Conservation (phyloP, 202 grass and related monocot genomes). For the Carex arenaria region DNA sequence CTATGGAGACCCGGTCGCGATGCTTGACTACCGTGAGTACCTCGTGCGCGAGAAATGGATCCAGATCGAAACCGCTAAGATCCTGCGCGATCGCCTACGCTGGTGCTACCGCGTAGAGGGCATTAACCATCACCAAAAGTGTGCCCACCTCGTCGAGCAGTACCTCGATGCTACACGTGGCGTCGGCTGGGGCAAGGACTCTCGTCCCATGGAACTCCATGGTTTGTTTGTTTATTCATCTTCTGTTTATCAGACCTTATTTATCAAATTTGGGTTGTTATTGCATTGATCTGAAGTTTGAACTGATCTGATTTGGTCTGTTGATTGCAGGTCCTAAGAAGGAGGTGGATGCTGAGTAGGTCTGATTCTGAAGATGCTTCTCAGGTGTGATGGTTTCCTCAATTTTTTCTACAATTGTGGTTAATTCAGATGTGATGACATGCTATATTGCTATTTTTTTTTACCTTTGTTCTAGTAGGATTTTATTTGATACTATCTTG, state of each 20-base stretch:
- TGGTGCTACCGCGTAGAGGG: conserved; percentile 99
- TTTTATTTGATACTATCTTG: background rate
- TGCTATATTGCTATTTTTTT: background rate
- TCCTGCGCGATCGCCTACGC: conserved; percentile 82
- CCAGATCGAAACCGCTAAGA: conserved; percentile 99
- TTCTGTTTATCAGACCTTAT: background rate
- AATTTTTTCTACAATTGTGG: background rate
- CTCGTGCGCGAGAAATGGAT: conserved; percentile 99
- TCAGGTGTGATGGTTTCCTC: conserved; percentile 34
- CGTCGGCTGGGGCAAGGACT: conserved; percentile 90
- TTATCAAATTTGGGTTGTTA: background rate
- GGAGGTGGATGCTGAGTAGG: conserved; percentile 36
- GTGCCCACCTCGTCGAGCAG: conserved; percentile 89
- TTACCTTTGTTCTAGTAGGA: background rate
- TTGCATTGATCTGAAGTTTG: background rate
- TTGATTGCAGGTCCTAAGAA: conserved; percentile 57
- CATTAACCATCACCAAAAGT: conserved; percentile 85
- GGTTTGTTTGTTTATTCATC: conserved; percentile 20
- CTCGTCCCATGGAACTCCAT: conserved; percentile 63
- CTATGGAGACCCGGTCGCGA: conserved; percentile 88
- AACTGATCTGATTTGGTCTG: background rate
- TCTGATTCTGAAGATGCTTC: conserved; percentile 3
- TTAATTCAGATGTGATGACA: background rate
- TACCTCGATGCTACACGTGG: conserved; percentile 86
- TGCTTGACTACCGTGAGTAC: conserved; percentile 92